Conservation (phyloP, 345 rosid genomes). For the Corchorus capsularis region DNA sequence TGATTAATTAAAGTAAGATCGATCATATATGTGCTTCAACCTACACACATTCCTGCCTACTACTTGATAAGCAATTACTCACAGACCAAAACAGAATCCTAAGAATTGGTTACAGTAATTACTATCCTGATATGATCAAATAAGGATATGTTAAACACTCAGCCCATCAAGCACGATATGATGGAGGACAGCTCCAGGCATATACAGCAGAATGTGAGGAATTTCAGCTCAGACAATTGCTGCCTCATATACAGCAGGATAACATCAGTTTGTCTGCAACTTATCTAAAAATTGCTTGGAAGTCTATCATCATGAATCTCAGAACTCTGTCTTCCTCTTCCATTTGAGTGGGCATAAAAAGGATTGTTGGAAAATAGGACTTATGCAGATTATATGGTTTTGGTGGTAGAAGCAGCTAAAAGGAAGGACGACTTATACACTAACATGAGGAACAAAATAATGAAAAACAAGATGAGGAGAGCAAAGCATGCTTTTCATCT, state of each 20-base stretch:
- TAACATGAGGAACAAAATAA: neutral
- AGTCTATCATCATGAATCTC: neutral
- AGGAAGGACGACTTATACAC: neutral
- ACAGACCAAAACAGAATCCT: neutral
- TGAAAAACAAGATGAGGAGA: neutral
- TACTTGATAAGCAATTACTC: neutral
- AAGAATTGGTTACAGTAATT: neutral
- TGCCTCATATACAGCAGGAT: neutral
- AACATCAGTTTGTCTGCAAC: neutral
- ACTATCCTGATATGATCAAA: neutral
- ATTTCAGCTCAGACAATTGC: constrained; percentile 2
- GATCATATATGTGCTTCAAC: neutral
- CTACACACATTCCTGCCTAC: neutral
- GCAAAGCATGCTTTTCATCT: neutral
- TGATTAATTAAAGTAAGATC: neutral
- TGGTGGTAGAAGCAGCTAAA: neutral
- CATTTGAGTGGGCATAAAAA: neutral
- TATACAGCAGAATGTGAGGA: neutral
- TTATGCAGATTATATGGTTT: neutral
- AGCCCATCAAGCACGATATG: neutral
- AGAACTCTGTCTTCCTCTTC: neutral
- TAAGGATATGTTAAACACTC: neutral
- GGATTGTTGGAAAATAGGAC: neutral
- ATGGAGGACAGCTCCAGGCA: neutral
- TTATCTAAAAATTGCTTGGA: neutral